phyloP scores from a whole-genome alignment of 2,329 filamentous ascomycete species.

The Reticulascus tulasneorum region DNA sequence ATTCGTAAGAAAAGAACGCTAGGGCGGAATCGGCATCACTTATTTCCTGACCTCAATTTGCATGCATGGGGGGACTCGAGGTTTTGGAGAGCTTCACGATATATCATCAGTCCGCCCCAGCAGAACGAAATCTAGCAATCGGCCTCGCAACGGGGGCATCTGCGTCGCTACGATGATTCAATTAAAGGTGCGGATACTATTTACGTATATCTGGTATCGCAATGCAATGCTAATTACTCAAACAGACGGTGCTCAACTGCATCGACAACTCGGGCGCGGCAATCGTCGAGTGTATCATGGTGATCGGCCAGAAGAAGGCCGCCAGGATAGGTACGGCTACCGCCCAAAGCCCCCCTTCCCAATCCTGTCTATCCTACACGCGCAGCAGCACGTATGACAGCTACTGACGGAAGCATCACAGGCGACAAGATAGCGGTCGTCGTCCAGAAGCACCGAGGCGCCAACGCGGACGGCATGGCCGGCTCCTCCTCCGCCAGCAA shows the following conservation, averaged over 20 bases:
- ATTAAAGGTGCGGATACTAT: constrained; percentile 72
- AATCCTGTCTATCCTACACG: background rate
- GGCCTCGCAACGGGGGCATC: constrained; percentile 12
- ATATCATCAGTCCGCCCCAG: too few species aligned
- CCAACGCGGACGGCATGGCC: constrained; percentile 66
- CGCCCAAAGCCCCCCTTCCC: constrained; percentile 1
- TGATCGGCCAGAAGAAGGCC: constrained; percentile 83
- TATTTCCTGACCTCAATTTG: too few species aligned
- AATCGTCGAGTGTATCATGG: constrained; percentile 91
- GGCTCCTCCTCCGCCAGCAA: constrained; percentile 78
- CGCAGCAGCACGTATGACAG: background rate
- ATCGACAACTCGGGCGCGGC: constrained; percentile 99
- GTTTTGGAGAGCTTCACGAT: constrained; percentile 12
- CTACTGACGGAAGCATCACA: constrained; percentile 55
- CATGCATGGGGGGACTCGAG: too few species aligned
- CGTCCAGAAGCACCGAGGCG: constrained; percentile 91
- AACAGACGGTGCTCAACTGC: constrained; percentile 92
- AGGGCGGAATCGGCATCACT: too few species aligned
- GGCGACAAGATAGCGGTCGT: constrained; percentile 97
- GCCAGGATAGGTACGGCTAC: constrained; percentile 74
- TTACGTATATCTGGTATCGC: too few species aligned
- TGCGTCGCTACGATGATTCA: constrained; percentile 72
- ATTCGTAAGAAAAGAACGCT: too few species aligned
- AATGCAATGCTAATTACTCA: too few species aligned
- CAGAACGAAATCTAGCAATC: constrained; percentile 5